Evolutionary conservation across 2,329 filamentous ascomycete genomes (phyloP), one percentile per base, ranked within the genome.

Genomic region (Bipolaris bicolor): DNA sequence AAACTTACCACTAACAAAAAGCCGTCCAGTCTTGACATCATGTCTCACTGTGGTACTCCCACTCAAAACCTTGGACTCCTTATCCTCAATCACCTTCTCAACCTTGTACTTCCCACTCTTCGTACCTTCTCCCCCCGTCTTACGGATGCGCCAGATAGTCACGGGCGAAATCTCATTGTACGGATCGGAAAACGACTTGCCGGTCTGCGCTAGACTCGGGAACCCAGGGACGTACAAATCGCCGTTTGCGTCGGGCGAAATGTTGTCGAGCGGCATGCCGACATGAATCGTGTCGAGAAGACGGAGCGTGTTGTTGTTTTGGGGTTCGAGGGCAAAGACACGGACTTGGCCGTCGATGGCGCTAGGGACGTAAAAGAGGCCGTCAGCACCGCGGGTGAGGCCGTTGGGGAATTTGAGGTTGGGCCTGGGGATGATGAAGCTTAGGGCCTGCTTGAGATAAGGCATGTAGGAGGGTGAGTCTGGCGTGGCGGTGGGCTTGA

Each of bases 381-480:
- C 63, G 45, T 72, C 68, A 26, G 48, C 33, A 11, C 68, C 70
- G 18, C 49, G 60, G 1, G 67, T 55, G 1, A 74, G 56, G 3
- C 71, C 70, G 33, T 74, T 74, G 5, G 71, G 67, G 44, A 73
- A 70, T 40, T 67, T 74, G 50, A 74, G 64, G 15, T 59, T 64
- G 5, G 60, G 34, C n/a, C 62, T 57, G 4, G 66, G 62, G 13
- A 67, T 40, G 10, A 67, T 40, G 15, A 60, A 26, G 2, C 39
- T 34, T 7, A 53, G 48, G 0, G 54, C 46, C 7, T 40, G 34
- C 5, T 60, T 39, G 1, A 66, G 46, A 37, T 57, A 52, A 6
- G 41, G 6, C 2, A 55, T 55, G 41, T 60, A 62, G 5, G 46
- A 34, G 9, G 56, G 52, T 5, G 57, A 47, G 7, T 45, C 45